Conservation (phyloP, 192 early-diverging fungal genomes). For the Linnemannia hyalina region DNA sequence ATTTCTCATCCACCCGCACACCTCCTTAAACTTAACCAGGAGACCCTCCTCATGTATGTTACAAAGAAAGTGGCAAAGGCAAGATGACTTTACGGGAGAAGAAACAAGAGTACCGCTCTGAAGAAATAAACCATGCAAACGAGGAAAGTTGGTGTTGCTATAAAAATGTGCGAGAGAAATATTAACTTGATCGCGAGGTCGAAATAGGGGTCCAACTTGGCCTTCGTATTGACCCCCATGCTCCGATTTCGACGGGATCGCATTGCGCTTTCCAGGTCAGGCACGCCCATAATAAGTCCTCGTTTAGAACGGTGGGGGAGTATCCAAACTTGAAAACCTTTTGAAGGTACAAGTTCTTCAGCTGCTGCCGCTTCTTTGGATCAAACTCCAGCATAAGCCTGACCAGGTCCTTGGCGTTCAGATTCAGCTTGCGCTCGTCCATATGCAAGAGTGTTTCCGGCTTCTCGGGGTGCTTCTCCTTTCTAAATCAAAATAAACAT, state of each 20-base stretch:
- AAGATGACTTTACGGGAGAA: no score
- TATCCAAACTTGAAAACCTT: not conserved
- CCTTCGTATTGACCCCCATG: not conserved
- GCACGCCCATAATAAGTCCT: not conserved
- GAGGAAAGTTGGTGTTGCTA: no score
- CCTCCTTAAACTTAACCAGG: no score
- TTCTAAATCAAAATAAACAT: not conserved
- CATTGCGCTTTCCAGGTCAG: not conserved
- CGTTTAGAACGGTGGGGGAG: not conserved
- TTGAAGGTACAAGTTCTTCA: not conserved
- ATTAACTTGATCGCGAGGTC: not conserved
- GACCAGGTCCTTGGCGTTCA: not conserved
- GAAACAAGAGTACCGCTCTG: no score
- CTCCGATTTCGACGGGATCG: not conserved
- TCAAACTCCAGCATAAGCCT: not conserved
- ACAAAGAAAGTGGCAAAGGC: no score
- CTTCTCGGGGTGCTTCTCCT: not conserved
- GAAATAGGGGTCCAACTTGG: not conserved
- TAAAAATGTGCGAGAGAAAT: no score
- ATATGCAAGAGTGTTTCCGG: not conserved
- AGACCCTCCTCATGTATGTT: no score
- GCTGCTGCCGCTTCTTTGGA: not conserved
- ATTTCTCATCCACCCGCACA: no score
- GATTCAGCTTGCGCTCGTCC: not conserved
- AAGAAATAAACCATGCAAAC: no score